These are phyloP conservation scores for Pelargonium australe DNA, from an alignment of 441 rosid species.

Conservation along the genomic window DNA sequence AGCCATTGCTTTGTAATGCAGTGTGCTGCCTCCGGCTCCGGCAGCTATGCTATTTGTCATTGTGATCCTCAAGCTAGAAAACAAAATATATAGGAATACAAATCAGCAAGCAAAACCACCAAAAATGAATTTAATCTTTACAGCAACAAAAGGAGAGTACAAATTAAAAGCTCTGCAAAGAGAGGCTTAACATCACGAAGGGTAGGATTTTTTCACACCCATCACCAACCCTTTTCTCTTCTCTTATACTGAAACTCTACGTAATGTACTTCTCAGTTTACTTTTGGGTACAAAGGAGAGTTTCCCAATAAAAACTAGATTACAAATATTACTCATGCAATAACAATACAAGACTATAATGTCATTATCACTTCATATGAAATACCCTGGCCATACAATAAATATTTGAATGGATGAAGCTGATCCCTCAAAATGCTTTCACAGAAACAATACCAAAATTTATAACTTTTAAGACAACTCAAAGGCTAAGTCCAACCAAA, in stretches of 20 bases:
- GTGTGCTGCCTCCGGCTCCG: slow-evolving; percentile 38
- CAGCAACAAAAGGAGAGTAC: not conserved
- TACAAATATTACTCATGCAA: not conserved
- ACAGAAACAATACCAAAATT: not conserved
- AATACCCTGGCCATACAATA: not conserved
- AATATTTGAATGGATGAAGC: not conserved
- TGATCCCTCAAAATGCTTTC: not conserved
- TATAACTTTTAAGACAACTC: not conserved
- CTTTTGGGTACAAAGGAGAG: not conserved
- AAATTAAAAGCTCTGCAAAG: not conserved
- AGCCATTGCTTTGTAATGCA: slow-evolving; percentile 29
- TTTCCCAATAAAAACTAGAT: too few species aligned
- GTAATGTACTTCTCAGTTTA: not conserved
- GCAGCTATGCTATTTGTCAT: slow-evolving; percentile 56
- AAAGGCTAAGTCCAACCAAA: not conserved
- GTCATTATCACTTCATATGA: not conserved
- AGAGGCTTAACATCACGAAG: not conserved
- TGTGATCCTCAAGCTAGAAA: slow-evolving; percentile 25
- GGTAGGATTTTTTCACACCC: not conserved
- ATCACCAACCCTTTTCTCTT: not conserved
- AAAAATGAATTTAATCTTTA: not conserved
- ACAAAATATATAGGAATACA: slow-evolving; percentile 7
- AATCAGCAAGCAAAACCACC: not conserved
- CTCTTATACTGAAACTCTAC: not conserved
- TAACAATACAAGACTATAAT: not conserved